Percentiles rank a stretch among this genome's conserved stretches.
phyloP scores from a whole-genome alignment of 1,284 basidiomycete species.

The Sporisorium exsertum region DNA sequence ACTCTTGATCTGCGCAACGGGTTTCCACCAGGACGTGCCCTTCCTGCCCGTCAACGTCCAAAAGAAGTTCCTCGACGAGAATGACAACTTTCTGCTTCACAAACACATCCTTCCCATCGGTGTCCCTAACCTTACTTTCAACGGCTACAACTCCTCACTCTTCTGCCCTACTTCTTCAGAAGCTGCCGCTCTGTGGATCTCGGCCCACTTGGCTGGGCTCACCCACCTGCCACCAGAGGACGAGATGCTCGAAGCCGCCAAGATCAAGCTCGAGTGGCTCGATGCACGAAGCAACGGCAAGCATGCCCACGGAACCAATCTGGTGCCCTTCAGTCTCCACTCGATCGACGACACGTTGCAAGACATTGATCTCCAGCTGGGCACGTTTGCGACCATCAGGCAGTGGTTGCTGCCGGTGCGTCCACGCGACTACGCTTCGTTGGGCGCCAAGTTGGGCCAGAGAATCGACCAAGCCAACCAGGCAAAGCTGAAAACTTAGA shows the following conservation, averaged over 20 bases:
- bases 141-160: constrained; percentile 58
- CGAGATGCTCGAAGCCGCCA: constrained; percentile 33
- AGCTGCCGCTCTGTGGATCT: constrained; percentile 58
- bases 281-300: constrained; percentile 55
- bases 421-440: constrained; percentile 30
- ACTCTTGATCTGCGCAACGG: constrained; percentile 55
- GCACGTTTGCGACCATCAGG: constrained; percentile 21
- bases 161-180: constrained; percentile 60
- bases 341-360: constrained; percentile 58
- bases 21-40: constrained; percentile 56
- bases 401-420: constrained; percentile 62
- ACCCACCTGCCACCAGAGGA: constrained; percentile 39
- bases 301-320: constrained; percentile 55
- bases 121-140: constrained; percentile 57
- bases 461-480: constrained; percentile 17
- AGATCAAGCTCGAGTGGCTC: constrained; percentile 55
- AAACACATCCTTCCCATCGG: constrained; percentile 52
- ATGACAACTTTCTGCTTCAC: constrained; percentile 58
- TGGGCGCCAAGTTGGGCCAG: constrained; percentile 21
- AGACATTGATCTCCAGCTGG: constrained; percentile 47
- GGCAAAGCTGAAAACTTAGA: neutral
- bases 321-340: constrained; percentile 62
- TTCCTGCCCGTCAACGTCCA: constrained; percentile 44
- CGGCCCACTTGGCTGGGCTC: constrained; percentile 49
- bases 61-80: constrained; percentile 51